Evolutionary conservation across 352 stramenopile species (phyloP), one percentile per base, ranked within the genome.

Genomic region (Phytophthora brassicae): DNA sequence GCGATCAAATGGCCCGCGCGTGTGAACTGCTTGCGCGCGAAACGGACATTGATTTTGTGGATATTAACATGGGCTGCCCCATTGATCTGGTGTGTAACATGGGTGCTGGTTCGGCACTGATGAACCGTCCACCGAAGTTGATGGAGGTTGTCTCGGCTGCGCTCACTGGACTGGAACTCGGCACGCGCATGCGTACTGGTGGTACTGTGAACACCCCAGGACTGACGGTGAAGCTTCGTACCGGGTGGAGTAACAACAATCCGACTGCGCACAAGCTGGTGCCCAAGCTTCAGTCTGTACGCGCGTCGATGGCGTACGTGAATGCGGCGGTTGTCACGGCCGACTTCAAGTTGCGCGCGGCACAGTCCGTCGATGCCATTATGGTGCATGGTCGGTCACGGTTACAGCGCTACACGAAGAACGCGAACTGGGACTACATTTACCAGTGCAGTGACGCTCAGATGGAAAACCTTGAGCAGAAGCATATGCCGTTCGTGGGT

Each of bases 61-160:
- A 99, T 79, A 91, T 99, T 66, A 99, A 99, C 84, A 93, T 99
- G 73, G 97, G 97, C 43, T 99, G 98, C 75, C 98, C 98, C 12
- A 98, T 99, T 57, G 98, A 99, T 72, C 72, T 99, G 28, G 86
- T 96, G 59, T 94, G 84, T 50, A 76, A 82, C 47, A 62, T 84
- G 38, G 91, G 91, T 19, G 89, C 92, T 19, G 98, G 98, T 17
- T 89, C 95, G 6, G 82, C 91, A 36, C 77, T 99, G 29, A 98
- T 99, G 97, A 93, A 88, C 24, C 80, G 91, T 16, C 84, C 94
- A 8, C 89, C 90, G 22, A 91, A 94, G 17, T 62, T 99, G 5
- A 71, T 91, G 33, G 86, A 91, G 41, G 84, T 98, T 36, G 71
- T 99, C 14, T 81, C 94, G 29, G 86, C 79, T 6, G 88, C 97